Base-by-base conservation (phyloP, 352 stramenopile genomes). In the Phytophthora aleatoria region DNA sequence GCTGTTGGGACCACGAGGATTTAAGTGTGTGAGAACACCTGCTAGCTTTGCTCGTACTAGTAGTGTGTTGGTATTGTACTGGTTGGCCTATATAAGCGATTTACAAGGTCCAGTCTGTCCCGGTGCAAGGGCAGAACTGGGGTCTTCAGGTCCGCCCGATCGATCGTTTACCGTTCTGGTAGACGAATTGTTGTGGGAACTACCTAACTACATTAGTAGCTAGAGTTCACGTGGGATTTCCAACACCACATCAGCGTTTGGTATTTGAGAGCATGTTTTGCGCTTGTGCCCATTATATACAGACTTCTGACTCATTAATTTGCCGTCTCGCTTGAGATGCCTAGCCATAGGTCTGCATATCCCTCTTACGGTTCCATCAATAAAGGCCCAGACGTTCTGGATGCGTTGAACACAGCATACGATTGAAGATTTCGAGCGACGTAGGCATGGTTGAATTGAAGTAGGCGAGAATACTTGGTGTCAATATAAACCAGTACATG, bases 251-350 rank as follows among this genome's bases (percentile, higher is more conserved):
- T 35, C n/a, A 70, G 20, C 1, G 36, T 62, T 27, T 77, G 69
- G 7, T 63, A 77, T 30, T 71, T 68, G 1, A 77, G 57, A 0
- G 51, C 47, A 33, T 73, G 51, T 20, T 35, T 76, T 70, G 5
- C 64, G 30, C 38, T 71, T 71, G 27, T 77, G 64, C 5, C 60
- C 64, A 26, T 71, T 77, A 13, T 68, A 70, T 2, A 68, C 48
- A 0, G 61, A 69, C 33, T 58, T 41, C 24, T 69, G 52, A 3
- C 39, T 59, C 20, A 69, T 12, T 8, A 33, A 50, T 24, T 54
- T 63, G n/a, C 53, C n/a, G 7, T 54, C 27, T 6, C 50, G 31
- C 12, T 15, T 41, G 24, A 20, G 30, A 13, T 56, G 43, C 10
- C 53, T 12, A 16, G 63, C 33, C 6, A 0, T 4, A 15, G 56